These are phyloP conservation scores for Symbiotaphrina buchneri DNA, from an alignment of 495 filamentous ascomycete species.

Conservation along the genomic window DNA sequence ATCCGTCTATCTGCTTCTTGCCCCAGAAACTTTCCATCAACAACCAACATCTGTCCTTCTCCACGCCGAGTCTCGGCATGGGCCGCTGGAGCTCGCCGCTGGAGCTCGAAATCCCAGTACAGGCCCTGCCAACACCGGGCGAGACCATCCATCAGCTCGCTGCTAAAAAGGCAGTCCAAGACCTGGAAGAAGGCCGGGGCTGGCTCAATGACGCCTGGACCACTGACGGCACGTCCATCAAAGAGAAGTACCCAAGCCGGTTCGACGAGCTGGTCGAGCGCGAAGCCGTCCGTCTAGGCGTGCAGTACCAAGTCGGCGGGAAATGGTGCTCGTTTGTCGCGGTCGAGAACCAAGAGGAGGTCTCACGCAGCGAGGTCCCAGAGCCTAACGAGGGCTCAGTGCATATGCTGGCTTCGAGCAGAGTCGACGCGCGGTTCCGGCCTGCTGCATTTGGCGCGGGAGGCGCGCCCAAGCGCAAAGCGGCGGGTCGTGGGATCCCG, in stretches of 20 bases:
- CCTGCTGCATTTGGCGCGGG: too few species aligned
- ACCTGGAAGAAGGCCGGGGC: slow-evolving; percentile 44
- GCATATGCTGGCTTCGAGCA: too few species aligned
- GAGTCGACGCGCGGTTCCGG: too few species aligned
- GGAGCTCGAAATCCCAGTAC: slow-evolving; percentile 36
- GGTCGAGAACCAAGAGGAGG: slow-evolving; percentile 21
- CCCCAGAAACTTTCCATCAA: slow-evolving; percentile 18
- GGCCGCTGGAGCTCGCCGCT: slow-evolving; percentile 39
- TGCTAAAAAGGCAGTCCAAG: slow-evolving; percentile 38
- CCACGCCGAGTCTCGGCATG: slow-evolving; percentile 24
- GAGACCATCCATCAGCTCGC: slow-evolving; percentile 48
- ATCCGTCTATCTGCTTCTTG: slow-evolving; percentile 37
- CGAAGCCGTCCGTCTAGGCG: slow-evolving; percentile 39
- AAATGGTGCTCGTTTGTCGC: slow-evolving; percentile 55
- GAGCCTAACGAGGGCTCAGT: too few species aligned
- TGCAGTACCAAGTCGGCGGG: slow-evolving; percentile 37
- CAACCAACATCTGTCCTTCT: slow-evolving; percentile 32
- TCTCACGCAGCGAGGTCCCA: slow-evolving; percentile 1
- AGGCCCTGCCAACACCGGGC: slow-evolving; percentile 17
- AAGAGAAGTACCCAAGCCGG: slow-evolving; percentile 20
- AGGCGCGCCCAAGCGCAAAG: too few species aligned
- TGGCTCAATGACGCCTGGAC: slow-evolving; percentile 34
- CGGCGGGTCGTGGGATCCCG: too few species aligned
- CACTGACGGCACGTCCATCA: slow-evolving; percentile 19
- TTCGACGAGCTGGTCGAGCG: slow-evolving; percentile 31